Evolutionary conservation across 495 filamentous ascomycete genomes (phyloP).

Genomic region (Pseudomonodictys pantanalensis): DNA sequence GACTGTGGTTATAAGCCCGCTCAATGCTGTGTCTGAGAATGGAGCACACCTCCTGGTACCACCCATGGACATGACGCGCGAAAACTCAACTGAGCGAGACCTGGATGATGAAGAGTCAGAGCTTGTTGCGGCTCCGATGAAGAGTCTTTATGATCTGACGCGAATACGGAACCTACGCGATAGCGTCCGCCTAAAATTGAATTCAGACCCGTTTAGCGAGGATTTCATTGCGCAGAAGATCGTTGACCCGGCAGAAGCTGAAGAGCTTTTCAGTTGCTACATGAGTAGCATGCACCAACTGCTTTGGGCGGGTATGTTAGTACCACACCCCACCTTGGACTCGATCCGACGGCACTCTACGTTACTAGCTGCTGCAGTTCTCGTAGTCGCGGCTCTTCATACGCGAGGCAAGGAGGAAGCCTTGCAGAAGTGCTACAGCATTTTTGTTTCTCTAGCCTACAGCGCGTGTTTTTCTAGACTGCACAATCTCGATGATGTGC

Average conservation of each 20-base stretch:
- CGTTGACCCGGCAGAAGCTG: not conserved
- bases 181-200: not conserved
- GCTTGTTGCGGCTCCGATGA: slow-evolving; percentile 10
- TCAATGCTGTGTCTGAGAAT: slow-evolving; percentile 7
- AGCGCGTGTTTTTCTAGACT: not conserved
- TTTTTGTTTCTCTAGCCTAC: slow-evolving; percentile 7
- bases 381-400: slow-evolving; percentile 5
- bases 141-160: slow-evolving; percentile 10
- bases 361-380: slow-evolving; percentile 2
- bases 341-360: slow-evolving; percentile 2
- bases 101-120: not conserved
- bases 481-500: slow-evolving; percentile 1
- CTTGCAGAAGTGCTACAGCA: slow-evolving; percentile 7
- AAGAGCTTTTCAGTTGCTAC: slow-evolving; percentile 2
- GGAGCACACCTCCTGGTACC: slow-evolving; percentile 4
- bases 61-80: slow-evolving; percentile 10
- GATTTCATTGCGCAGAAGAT: slow-evolving; percentile 14
- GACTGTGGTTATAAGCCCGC: not conserved
- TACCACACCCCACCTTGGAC: not conserved
- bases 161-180: slow-evolving; percentile 8
- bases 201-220: not conserved
- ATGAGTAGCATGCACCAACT: slow-evolving; percentile 5
- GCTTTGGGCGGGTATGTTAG: slow-evolving; percentile 9
- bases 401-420: not conserved
- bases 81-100: slow-evolving; percentile 4